These are phyloP conservation scores for Ordospora colligata DNA, from an alignment of 371 early-diverging fungal species.

Conservation along the genomic window DNA sequence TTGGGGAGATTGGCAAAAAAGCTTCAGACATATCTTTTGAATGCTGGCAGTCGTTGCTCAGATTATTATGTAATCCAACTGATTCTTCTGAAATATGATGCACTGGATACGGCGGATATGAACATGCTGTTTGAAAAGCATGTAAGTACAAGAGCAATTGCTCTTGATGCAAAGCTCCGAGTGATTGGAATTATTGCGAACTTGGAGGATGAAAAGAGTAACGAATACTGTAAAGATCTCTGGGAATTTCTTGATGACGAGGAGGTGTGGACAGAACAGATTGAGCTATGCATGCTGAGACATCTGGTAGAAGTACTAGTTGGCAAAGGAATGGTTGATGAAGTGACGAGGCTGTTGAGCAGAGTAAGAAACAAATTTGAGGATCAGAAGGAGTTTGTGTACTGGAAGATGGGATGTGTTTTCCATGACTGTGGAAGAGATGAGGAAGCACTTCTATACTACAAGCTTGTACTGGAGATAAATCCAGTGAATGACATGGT, in stretches of 20 bases:
- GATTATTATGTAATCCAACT: slow-evolving; percentile 36
- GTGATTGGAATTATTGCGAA: slow-evolving; percentile 24
- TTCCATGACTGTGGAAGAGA: neutral
- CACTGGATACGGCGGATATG: slow-evolving; percentile 1
- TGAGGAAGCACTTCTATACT: slow-evolving; percentile 35
- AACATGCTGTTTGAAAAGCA: slow-evolving; percentile 7
- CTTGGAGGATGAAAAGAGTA: neutral
- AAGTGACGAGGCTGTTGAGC: slow-evolving; percentile 14
- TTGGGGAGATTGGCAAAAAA: slow-evolving; percentile 18
- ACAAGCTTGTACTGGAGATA: slow-evolving; percentile 37
- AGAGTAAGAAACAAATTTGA: slow-evolving; percentile 14
- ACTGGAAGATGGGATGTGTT: slow-evolving; percentile 17
- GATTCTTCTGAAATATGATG: slow-evolving; percentile 27
- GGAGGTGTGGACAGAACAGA: neutral
- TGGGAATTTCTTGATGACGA: slow-evolving; percentile 5
- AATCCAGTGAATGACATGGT: slow-evolving; percentile 37
- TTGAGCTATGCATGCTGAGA: neutral
- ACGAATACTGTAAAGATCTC: neutral
- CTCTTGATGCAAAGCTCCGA: slow-evolving; percentile 1
- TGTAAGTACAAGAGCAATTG: neutral
- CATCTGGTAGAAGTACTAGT: neutral
- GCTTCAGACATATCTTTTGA: slow-evolving; percentile 25
- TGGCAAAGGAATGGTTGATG: neutral
- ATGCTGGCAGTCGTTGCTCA: slow-evolving; percentile 5
- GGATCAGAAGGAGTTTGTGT: slow-evolving; percentile 20